Evolutionary conservation across 352 stramenopile genomes (phyloP).

Genomic region (Phytophthora chlamydospora): DNA sequence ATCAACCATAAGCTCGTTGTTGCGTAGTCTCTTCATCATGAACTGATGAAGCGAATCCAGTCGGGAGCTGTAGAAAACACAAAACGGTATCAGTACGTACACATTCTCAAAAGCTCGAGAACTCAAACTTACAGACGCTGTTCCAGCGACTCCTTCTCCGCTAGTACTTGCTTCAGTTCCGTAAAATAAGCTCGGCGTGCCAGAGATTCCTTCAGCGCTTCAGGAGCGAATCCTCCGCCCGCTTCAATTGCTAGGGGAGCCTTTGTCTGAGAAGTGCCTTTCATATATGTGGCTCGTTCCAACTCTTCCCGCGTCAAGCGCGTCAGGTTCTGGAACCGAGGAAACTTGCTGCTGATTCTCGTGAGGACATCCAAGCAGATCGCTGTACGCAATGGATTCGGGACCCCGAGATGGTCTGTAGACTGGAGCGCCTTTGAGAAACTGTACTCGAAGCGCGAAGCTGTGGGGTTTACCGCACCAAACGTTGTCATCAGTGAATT

Average conservation of each 20-base stretch:
- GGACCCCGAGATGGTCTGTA: slow-evolving; percentile 56
- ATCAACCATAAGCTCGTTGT: slow-evolving; percentile 70
- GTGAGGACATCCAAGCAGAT: slow-evolving; percentile 61
- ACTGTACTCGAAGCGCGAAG: slow-evolving; percentile 50
- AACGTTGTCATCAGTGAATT: no score
- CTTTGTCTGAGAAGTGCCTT: neutral
- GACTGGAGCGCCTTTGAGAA: slow-evolving; percentile 55
- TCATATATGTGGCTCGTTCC: slow-evolving; percentile 51
- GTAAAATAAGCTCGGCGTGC: slow-evolving; percentile 57
- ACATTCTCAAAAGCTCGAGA: neutral
- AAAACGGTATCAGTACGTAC: neutral
- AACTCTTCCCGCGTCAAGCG: slow-evolving; percentile 40
- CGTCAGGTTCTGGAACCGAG: slow-evolving; percentile 55
- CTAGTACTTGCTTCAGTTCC: slow-evolving; percentile 51
- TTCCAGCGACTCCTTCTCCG: slow-evolving; percentile 46
- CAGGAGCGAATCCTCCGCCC: slow-evolving; percentile 13
- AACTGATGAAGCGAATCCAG: slow-evolving; percentile 56
- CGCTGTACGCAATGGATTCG: slow-evolving; percentile 64
- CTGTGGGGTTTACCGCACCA: slow-evolving; percentile 10
- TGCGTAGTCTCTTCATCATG: slow-evolving; percentile 63
- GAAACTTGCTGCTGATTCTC: slow-evolving; percentile 53
- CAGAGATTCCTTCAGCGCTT: slow-evolving; percentile 33
- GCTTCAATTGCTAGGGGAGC: neutral
- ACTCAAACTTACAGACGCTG: slow-evolving; percentile 35
- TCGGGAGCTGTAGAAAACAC: slow-evolving; percentile 20